Percentiles rank a stretch among this genome's conserved stretches.
Evolutionary conservation across 2,329 filamentous ascomycete species (phyloP).

Genomic region (Microsporum ferrugineum): DNA sequence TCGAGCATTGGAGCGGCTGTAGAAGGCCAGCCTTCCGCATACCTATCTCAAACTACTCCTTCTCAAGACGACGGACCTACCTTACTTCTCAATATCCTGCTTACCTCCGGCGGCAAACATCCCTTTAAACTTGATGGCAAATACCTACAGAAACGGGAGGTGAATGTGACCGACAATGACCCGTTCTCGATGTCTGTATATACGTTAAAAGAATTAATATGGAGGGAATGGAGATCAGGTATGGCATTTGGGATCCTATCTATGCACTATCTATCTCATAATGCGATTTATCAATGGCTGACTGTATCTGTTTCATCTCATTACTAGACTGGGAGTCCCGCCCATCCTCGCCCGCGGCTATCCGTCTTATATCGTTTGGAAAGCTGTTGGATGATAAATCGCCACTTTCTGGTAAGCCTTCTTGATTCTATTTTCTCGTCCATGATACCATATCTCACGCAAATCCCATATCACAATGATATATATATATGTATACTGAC

Average conservation of each 20-base stretch:
- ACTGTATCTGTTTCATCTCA: slow-evolving; percentile 8
- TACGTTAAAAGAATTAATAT: slow-evolving; percentile 84
- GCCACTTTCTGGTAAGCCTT: slow-evolving; percentile 60
- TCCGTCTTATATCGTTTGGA: slow-evolving; percentile 84
- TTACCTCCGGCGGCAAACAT: slow-evolving; percentile 71
- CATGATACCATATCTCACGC: not conserved
- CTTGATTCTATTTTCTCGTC: not conserved
- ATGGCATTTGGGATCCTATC: slow-evolving; percentile 12
- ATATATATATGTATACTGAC: not conserved
- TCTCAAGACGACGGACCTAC: not conserved
- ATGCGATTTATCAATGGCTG: not conserved
- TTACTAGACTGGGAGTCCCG: slow-evolving; percentile 67
- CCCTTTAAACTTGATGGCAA: slow-evolving; percentile 82
- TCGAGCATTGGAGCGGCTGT: not conserved
- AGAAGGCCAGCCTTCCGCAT: not conserved
- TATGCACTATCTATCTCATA: no score
- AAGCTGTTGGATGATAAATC: slow-evolving; percentile 84
- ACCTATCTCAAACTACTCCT: not conserved
- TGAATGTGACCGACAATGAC: slow-evolving; percentile 64
- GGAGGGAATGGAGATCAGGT: slow-evolving; percentile 80
- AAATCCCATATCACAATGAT: not conserved
- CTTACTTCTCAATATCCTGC: slow-evolving; percentile 42
- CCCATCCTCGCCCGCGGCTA: slow-evolving; percentile 76
- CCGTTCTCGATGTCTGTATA: slow-evolving; percentile 87
- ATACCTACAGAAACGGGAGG: slow-evolving; percentile 70